Percentiles rank a stretch among this genome's conserved stretches.
Evolutionary conservation across 2,329 filamentous ascomycete species (phyloP).

Genomic region (Ophiostoma sp.): DNA sequence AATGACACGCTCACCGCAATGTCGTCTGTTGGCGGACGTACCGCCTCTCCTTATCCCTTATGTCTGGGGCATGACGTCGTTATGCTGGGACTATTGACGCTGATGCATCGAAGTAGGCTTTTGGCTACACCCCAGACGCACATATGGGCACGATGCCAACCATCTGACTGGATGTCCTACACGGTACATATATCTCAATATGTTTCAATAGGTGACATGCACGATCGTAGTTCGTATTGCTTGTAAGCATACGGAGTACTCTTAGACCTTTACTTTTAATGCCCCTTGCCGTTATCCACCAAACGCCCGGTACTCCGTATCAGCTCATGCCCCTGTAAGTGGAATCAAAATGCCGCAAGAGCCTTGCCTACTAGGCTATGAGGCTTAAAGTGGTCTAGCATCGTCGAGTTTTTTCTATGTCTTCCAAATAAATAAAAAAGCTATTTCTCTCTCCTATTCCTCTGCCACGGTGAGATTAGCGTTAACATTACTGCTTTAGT

Average conservation of each 20-base stretch:
- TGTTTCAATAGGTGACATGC: constrained; percentile 3
- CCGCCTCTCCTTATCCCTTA: background rate
- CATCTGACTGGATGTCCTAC: no score
- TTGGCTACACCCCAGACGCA: background rate
- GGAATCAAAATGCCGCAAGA: constrained; percentile 1
- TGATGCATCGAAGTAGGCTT: background rate
- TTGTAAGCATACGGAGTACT: background rate
- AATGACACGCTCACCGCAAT: constrained; percentile 1
- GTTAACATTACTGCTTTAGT: background rate
- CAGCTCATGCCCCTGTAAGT: constrained; percentile 6
- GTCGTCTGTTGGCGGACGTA: background rate
- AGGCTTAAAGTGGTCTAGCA: constrained; percentile 1
- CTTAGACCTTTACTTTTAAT: no score
- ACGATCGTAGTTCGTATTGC: background rate
- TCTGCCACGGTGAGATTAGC: background rate
- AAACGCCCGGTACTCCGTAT: background rate
- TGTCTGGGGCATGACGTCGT: constrained; percentile 3
- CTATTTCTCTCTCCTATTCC: background rate
- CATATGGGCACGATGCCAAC: no score
- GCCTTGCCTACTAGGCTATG: background rate
- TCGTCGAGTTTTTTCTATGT: background rate
- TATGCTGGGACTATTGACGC: background rate
- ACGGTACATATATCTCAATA: background rate
- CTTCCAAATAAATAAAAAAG: background rate
- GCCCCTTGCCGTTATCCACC: background rate